Evolutionary conservation across 345 rosid genomes (phyloP), one percentile per base, ranked within the genome.

Genomic region (Sapria himalayana): DNA sequence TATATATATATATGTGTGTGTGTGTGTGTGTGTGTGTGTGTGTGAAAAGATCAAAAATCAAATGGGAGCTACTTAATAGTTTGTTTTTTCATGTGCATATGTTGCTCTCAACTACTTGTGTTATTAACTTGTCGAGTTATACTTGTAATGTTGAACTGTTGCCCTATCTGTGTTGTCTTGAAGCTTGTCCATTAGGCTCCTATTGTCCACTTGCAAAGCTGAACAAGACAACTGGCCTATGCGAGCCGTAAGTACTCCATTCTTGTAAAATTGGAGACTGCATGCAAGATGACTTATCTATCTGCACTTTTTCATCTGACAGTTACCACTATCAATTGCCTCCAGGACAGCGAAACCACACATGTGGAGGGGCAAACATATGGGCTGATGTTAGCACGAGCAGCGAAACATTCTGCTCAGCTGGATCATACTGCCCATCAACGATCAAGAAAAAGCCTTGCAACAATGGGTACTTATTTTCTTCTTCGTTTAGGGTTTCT

Each of bases 291-390:
- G 27, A 42, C 33, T 41, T 39, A 29, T n/a, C 4, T 17, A 15
- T 34, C 22, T 46, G 45, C 25, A 19, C 25, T 19, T 17, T n/a
- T n/a, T n/a, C n/a, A 43, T 27, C 2, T 34, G 54, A 61, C 74
- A 82, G 98, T 59, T 89, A 89, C 34, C 49, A 50, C 46, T 89
- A 89, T 62, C 98, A 79, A 35, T 58, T 72, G 23, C 85, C 93
- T 50, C 63, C 75, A n/a, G 86, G 74, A 49, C 9, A 37, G 55
- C 64, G 70, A 36, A 69, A 72, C 66, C 92, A 76, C 57, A 70
- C 82, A 18, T 89, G 98, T 54, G 94, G 98, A 48, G 94, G 94
- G 39, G 94, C 98, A 53, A 70, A 89, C 47, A 51, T 74, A 42
- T 89, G 98, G 98, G 82, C 93, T 1, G 93, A 82, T 65, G 57